Evolutionary conservation across 768 basidiomycete species (phyloP), one percentile per base, ranked within the genome.

Genomic region (Postia placenta): DNA sequence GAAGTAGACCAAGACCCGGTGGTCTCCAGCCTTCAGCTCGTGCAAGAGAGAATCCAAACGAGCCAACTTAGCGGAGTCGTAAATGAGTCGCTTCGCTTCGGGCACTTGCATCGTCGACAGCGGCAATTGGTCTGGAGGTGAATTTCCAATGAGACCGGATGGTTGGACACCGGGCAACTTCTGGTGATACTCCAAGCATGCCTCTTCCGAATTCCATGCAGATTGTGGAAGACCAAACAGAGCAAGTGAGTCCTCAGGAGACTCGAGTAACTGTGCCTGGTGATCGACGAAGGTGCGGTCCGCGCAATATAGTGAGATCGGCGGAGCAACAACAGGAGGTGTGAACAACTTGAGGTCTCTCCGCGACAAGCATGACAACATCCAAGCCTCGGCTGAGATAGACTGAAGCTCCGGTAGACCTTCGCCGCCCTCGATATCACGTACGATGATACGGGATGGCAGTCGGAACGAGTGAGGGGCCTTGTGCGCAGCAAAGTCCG

Each of bases 1-100:
- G 83, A 97, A 98, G 70, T 98, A 99, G 17, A 99, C 77, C 58
- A 99, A 69, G 12, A 95, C 92, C 40, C 93, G 84, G 67, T 99
- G 96, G 53, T 94, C 94, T 1, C 84, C 87, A 28, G 81, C 76
- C 69, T 96, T 98, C 49, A 99, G 81, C 60, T 95, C 90, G 52
- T 90, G 87, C 6, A 99, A 73, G n/a, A 99, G 71, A 19, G 75
- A 61, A 65, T 99, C 96, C 42, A 99, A 75, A 24, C 89, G 80
- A 33, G 92, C 91, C 27, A 99, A 81, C 68, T 99, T 99, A 30
- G 88, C 95, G 23, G 95, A 97, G 65, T 99, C 95, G 54, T 90
- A 92, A 43, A 99, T 87, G 22, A 99, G 79, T 44, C 95, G 78
- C 67, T 96, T 94, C 40, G 90, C 88, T 54, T 97, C 92, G 3